Conservation (phyloP, 2,329 filamentous ascomycete species). For the Boeremia lycopersici region DNA sequence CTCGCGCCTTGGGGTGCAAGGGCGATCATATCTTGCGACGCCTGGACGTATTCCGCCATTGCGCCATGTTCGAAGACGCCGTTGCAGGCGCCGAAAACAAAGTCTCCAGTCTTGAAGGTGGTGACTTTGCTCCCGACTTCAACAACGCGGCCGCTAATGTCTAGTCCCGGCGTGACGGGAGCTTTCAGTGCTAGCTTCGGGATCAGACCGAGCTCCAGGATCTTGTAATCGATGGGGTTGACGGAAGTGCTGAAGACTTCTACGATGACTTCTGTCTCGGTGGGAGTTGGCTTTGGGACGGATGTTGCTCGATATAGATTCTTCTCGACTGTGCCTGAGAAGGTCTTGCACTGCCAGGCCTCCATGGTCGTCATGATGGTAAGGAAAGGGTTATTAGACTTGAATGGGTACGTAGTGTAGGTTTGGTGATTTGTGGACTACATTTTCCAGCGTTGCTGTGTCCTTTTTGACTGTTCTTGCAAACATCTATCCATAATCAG, state of each 20-base stretch:
- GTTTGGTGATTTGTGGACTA: too few relatives aligned
- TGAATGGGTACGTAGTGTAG: too few relatives aligned
- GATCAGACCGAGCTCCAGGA: neutral
- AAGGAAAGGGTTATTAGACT: neutral
- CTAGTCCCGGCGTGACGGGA: neutral
- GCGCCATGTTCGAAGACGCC: neutral
- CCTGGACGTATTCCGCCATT: neutral
- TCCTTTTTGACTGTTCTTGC: neutral
- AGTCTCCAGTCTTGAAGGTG: neutral
- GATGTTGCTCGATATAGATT: neutral
- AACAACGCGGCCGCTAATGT: neutral
- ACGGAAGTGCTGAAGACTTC: neutral
- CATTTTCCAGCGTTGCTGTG: neutral
- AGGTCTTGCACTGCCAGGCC: neutral
- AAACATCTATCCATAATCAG: neutral
- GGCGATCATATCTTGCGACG: neutral
- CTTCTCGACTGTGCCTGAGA: neutral
- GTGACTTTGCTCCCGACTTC: neutral
- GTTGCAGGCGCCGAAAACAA: neutral
- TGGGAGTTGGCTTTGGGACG: neutral
- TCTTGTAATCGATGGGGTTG: constrained; percentile 7
- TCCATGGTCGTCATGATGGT: neutral
- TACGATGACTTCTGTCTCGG: neutral
- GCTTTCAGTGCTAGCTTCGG: neutral
- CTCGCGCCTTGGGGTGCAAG: neutral